Base-by-base conservation (phyloP, 805 yeast genomes). In the Metschnikowia peoriensis region DNA sequence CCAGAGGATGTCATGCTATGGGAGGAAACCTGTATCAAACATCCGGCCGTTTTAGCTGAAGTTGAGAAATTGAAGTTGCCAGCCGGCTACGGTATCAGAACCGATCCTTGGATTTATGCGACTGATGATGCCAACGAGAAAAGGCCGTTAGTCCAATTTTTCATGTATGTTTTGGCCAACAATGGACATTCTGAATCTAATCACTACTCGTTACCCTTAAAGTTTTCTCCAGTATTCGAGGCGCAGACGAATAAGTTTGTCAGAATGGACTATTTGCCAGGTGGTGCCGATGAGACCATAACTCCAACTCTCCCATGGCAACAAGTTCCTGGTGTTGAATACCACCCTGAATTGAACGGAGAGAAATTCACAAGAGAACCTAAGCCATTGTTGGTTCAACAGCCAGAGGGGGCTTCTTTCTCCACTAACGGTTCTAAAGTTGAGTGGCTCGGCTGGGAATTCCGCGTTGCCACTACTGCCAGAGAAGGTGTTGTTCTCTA, bases 101-200 rank as follows among this genome's bases (percentile, higher is more conserved):
- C 79, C 64, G 93, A 87, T 66, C 89, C 92, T 49, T 88, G 96
- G 96, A 88, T 87, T 79, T 87, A 88, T 66, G 96, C 93, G 63
- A 84, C 90, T 35, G 90, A 85, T 65, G 84, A 83, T 61, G 71
- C 80, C 45, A 70, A 77, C 54, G 88, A 84, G 64, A 73, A 67
- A 42, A 79, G 85, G 68, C 80, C 83, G n/a, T 72, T 84, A 73
- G 74, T 84, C 57, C 91, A 86, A 72, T 84, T 85, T 67, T 85
- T 84, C 75, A 84, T 86, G 84, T 88, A 88, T 70, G 78, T 88
- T 64, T 76, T 78, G 59, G 83, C 80, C 52, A 81, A 87, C 57
- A 69, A 81, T 63, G 78, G 77, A 38, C 88, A 88, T 72, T 66
- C 81, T 45, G 88, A 86, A 67, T 83, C 88, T 6, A 86, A 86